Evolutionary conservation across 2,329 filamentous ascomycete species (phyloP).

Genomic region (Huntiella abstrusa): DNA sequence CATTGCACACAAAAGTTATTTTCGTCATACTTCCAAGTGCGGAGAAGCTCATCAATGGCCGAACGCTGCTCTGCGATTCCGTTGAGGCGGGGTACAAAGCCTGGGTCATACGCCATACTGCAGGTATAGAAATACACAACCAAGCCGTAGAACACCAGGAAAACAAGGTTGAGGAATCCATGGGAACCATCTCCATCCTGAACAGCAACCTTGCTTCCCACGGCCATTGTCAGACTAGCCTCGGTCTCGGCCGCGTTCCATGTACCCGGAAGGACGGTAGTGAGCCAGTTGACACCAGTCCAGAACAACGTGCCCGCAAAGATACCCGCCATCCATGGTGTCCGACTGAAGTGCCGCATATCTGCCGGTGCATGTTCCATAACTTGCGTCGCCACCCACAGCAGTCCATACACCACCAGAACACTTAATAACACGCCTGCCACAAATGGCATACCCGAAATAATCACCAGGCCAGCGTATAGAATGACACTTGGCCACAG

Average conservation of each 20-base stretch:
- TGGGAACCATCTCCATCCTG: slow-evolving; percentile 31
- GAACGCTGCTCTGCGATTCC: slow-evolving; percentile 80
- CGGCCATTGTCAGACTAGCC: background rate
- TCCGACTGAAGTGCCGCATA: slow-evolving; percentile 79
- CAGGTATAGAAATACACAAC: slow-evolving; percentile 74
- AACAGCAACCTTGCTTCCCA: background rate
- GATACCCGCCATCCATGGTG: slow-evolving; percentile 83
- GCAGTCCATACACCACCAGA: slow-evolving; percentile 47
- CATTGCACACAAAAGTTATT: slow-evolving; percentile 84
- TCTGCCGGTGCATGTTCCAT: slow-evolving; percentile 69
- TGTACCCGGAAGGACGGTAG: slow-evolving; percentile 42
- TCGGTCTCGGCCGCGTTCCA: slow-evolving; percentile 15
- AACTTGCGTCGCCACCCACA: slow-evolving; percentile 59
- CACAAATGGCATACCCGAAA: slow-evolving; percentile 57
- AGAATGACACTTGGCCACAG: slow-evolving; percentile 69
- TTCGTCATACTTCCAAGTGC: slow-evolving; percentile 79
- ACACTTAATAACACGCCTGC: slow-evolving; percentile 55
- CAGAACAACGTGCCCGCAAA: slow-evolving; percentile 77
- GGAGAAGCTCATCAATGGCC: slow-evolving; percentile 71
- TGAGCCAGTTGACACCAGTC: slow-evolving; percentile 57
- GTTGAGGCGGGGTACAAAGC: slow-evolving; percentile 77
- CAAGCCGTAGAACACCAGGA: slow-evolving; percentile 42
- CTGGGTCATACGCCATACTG: slow-evolving; percentile 76
- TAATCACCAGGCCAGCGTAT: slow-evolving; percentile 48
- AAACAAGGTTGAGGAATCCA: slow-evolving; percentile 61